Evolutionary conservation across 2,329 filamentous ascomycete species (phyloP), one percentile per base, ranked within the genome.

Genomic region (Balansia obtecta): DNA sequence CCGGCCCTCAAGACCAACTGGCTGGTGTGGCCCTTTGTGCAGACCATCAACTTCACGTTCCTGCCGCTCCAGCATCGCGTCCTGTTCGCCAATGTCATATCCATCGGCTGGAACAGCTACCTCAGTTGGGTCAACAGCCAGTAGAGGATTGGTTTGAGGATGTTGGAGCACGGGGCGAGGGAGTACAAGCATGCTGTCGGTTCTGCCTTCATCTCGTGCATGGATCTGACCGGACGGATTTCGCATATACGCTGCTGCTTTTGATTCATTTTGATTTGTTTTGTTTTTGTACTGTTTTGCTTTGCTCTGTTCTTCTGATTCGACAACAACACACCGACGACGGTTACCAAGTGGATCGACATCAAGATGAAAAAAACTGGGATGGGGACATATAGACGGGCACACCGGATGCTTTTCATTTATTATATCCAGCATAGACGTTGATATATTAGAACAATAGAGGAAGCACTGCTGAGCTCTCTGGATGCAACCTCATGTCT

Each of bases 1-100:
- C 74, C 78, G 12, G 86, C 86, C 33, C 77, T 95, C 61, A 77
- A 77, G 65, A 84, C 87, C 65, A 96, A 95, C 71, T 88, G 88
- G 76, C 78, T 88, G 71, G 68, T 96, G 50, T 96, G 90, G 90
- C 90, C 90, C 3, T 73, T 75, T 55, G 88, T 94, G 50, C 90
- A 96, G 71, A 73, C 84, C 49, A 75, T 84, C 62, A 96, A 96
- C 73, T 96, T 96, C 71, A 85, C 85, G 61, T 77, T 93, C 56
- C 79, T 95, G 55, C 90, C 90, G 46, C 72, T 94, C 55, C 80
- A 94, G 63, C 82, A 91, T 68, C 78, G 89, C 52, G 80, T 96
- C 41, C 71, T 95, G 59, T 83, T 95, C 54, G 90, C 95, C 59
- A 96, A 96, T 62, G 66, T 94, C 47, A 75, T 95, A 49, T 86